Base-by-base conservation (phyloP, 2,329 filamentous ascomycete genomes). In the Colletotrichum tofieldiae region DNA sequence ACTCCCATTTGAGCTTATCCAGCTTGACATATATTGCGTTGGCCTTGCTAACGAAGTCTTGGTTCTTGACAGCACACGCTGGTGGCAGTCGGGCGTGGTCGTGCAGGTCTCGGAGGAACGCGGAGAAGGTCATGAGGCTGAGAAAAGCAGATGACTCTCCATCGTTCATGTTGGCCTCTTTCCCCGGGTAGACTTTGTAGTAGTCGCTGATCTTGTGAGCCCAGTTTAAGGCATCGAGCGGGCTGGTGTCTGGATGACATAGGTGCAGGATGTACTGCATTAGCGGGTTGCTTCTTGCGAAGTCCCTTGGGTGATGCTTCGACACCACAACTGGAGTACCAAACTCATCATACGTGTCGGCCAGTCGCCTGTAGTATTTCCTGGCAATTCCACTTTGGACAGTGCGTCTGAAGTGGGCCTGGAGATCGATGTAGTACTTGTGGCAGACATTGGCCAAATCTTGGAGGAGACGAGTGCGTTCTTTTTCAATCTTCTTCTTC, bases 371-470 rank as follows among this genome's bases (percentile, higher is more conserved):
- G 76, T 87, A 87, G 75, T 79, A 82, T 58, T 83, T 84, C 1
- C 58, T 55, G 5, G 82, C 84, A 0, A 73, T 77, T 0, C 71
- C 72, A 0, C 78, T 79, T 49, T 85, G 80, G 1, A 87, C 75
- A 1, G 81, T 76, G 6, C 84, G 84, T 67, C 82, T 85, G 65
- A 87, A 81, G 0, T 79, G 23, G 14, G 75, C 73, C 52, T 86
- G 83, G 0, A 78, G 75, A 2, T 83, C 81, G 1, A 51, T 61
- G 58, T 83, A 87, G 63, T 87, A 85, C 0, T 85, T 67, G n/a
- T 86, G 78, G 41, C 82, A 85, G 4, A 84, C 69, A 61, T 86
- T 87, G 35, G 82, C 79, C 0, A 87, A 71, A 59, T 88, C 86
- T 71, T 88, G 85, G 2, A 86, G 77, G 14, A 87, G 67, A 0